A percentile compares a stretch with the other conserved stretches of the same genome.
These are phyloP conservation scores for Eimeria praecox DNA, from an alignment of 169 alveolate species.

Conservation along the genomic window DNA sequence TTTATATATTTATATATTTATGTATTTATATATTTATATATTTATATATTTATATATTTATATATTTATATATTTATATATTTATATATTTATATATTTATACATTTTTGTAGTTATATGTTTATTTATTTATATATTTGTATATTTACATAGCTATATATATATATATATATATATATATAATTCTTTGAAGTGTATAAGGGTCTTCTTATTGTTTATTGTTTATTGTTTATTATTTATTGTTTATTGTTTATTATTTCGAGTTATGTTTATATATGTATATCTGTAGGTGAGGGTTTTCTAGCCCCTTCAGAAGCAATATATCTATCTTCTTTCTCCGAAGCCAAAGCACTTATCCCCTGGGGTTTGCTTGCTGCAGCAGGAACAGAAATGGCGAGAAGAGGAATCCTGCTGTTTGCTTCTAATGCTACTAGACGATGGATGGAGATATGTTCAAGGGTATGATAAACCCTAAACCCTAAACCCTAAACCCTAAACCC, in stretches of 20 bases:
- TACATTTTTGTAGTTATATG: no score
- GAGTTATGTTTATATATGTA: no score
- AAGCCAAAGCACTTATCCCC: constrained; percentile 52
- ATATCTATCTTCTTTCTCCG: background rate
- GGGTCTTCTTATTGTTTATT: background rate
- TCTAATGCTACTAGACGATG: constrained; percentile 77
- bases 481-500: constrained; percentile 33
- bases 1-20: background rate
- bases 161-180: background rate
- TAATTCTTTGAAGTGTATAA: no score
- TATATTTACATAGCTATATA: background rate
- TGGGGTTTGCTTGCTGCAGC: constrained; percentile 59
- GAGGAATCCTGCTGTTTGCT: constrained; percentile 65
- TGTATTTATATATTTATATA: background rate
- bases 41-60: background rate
- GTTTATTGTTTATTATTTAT: constrained; percentile 31
- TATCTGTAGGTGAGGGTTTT: constrained; percentile 25
- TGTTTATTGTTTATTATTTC: background rate
- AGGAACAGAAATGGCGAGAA: constrained; percentile 44
- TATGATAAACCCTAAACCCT: constrained; percentile 24
- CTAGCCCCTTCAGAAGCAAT: background rate
- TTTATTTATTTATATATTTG: background rate
- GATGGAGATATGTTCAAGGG: constrained; percentile 78
- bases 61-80: background rate
- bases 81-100: background rate